Conservation (phyloP, 2,329 filamentous ascomycete species). For the Piedraia hortae region DNA sequence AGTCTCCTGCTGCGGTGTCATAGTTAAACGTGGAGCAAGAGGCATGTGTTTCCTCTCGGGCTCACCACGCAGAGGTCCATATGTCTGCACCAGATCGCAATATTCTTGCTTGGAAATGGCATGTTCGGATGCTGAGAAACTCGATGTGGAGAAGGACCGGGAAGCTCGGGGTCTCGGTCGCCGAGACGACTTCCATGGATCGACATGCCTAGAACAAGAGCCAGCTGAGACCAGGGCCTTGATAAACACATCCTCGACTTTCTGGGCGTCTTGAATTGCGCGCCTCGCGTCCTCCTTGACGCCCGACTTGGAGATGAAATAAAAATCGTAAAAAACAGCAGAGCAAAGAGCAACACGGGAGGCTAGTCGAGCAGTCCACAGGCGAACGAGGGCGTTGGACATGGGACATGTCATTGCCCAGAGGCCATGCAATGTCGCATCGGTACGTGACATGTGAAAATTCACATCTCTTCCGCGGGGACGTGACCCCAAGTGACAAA, state of each 20-base stretch:
- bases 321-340: conserved; percentile 13
- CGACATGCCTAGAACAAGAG: conserved; percentile 22
- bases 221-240: conserved; percentile 24
- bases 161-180: too few species aligned
- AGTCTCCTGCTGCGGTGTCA: conserved; percentile 8
- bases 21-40: conserved; percentile 10
- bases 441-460: too few species aligned
- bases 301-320: conserved; percentile 3
- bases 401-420: conserved; percentile 34
- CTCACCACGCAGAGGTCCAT: neutral
- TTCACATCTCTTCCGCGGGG: neutral
- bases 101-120: conserved; percentile 1
- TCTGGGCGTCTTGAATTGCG: conserved; percentile 1
- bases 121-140: neutral
- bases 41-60: conserved; percentile 1
- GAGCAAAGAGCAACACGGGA: conserved; percentile 3
- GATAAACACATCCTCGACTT: conserved; percentile 26
- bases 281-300: conserved; percentile 3
- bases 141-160: too few species aligned
- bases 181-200: too few species aligned
- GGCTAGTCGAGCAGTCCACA: conserved; percentile 4
- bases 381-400: conserved; percentile 2
- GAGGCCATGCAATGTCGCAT: conserved; percentile 17
- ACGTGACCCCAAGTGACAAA: neutral
- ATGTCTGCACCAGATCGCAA: conserved; percentile 1